phyloP scores from a whole-genome alignment of 176 grass and related monocot species.

The Zoysia pacifica region DNA sequence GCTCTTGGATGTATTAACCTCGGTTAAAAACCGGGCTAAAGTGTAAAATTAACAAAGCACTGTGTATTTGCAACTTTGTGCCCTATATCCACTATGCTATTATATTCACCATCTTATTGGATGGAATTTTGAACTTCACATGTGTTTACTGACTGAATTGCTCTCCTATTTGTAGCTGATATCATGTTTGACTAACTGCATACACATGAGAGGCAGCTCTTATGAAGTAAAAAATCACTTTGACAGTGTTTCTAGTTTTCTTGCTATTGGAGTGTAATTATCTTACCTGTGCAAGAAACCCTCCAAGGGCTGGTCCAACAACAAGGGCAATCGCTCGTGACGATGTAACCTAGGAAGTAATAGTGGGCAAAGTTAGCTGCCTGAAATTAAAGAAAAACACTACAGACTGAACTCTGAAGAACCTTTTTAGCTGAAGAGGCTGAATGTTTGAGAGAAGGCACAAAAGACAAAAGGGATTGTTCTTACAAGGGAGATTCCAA shows the following conservation, averaged over 20 bases:
- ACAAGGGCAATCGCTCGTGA: slow-evolving; percentile 60
- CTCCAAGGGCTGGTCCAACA: slow-evolving; percentile 73
- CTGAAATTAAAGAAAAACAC: background rate
- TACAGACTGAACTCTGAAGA: background rate
- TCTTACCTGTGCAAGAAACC: slow-evolving; percentile 71
- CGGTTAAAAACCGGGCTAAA: background rate
- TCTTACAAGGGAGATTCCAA: slow-evolving; percentile 74
- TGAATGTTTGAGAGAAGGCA: background rate
- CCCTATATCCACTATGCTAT: background rate
- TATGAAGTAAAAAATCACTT: background rate
- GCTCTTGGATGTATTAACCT: background rate
- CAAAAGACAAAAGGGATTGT: background rate
- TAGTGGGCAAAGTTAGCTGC: background rate
- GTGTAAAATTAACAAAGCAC: background rate
- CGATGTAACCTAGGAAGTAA: slow-evolving; percentile 60
- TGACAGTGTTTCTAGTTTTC: background rate
- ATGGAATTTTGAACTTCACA: background rate
- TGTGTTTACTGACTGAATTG: background rate
- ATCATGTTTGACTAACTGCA: background rate
- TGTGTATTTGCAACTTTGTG: slow-evolving; percentile 12
- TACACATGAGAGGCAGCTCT: background rate
- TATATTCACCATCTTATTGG: background rate
- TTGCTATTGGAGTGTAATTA: background rate
- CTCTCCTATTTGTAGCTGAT: background rate
- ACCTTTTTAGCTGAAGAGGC: background rate